Evolutionary conservation across 2,329 filamentous ascomycete species (phyloP).

Genomic region (Rhexocercosporidium sp.): DNA sequence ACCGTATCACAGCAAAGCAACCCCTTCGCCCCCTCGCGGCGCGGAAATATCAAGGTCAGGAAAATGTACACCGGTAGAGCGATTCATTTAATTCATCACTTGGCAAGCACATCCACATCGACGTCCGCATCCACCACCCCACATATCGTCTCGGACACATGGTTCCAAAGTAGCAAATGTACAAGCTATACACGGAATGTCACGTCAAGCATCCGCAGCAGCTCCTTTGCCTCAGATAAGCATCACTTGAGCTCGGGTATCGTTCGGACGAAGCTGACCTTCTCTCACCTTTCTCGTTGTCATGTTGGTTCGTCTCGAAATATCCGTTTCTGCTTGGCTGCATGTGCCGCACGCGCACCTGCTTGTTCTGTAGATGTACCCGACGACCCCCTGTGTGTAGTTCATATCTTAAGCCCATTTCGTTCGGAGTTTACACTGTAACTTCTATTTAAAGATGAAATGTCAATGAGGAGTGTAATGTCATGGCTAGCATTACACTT

Average conservation of each 20-base stretch:
- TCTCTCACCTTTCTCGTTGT: background rate
- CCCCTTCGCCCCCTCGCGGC: too few species aligned
- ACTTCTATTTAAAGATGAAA: too few species aligned
- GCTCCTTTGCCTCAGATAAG: too few species aligned
- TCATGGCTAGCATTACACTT: too few species aligned
- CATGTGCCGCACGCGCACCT: background rate
- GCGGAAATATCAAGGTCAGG: too few species aligned
- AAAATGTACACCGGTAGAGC: background rate
- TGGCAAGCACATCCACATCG: too few species aligned
- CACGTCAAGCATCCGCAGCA: background rate
- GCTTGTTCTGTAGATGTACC: background rate
- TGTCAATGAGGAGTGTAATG: too few species aligned
- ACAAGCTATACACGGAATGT: background rate
- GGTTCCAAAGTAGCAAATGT: background rate
- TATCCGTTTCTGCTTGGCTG: slow-evolving; percentile 8
- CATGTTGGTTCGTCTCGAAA: slow-evolving; percentile 9
- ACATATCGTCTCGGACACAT: background rate
- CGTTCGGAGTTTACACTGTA: too few species aligned
- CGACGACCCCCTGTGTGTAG: background rate
- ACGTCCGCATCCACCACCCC: background rate
- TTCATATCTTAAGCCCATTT: too few species aligned
- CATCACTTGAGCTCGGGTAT: background rate
- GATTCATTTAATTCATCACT: background rate
- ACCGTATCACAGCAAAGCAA: background rate
- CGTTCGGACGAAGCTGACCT: background rate